Evolutionary conservation across 331 rosid genomes (phyloP), one percentile per base, ranked within the genome.

Genomic region (Saraca asoca): DNA sequence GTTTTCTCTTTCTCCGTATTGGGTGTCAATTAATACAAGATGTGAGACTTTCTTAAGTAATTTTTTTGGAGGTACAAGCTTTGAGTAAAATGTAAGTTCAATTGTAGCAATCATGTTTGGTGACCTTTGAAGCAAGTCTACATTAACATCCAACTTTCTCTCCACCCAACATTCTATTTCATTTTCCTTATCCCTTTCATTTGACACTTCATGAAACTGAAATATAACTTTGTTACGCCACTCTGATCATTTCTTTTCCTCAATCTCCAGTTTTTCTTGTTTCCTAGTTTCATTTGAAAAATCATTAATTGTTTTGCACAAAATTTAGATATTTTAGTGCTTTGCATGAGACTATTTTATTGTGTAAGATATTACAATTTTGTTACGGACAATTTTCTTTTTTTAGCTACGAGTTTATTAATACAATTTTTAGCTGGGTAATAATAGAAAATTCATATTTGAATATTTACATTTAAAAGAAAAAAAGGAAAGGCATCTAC

Each of bases 81-180:
- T 85, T 70, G 91, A 84, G 95, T 91, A 81, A 62, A 75, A 66
- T 57, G 45, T 41, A 91, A 81, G 95, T 79, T 82, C 79, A 59
- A 48, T n/a, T 45, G 76, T 65, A 53, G 76, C 65, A 85, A 82
- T 88, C 87, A 82, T 79, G 77, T 73, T 88, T 85, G 64, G 74
- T 78, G 75, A 78, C 71, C 75, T 80, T 73, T 54, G 88, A 88
- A 85, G 93, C 89, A 85, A 91, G 61, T 53, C 50, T 68, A 62
- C 58, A 34, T 31, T 42, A 42, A 73, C 49, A 64, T 12, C n/a
- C 49, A 8, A 15, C 52, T 70, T 68, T 13, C 37, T 10, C 34
- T 48, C 73, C 73, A 51, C 52, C 72, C 45, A 63, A 62, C 79
- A 38, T 43, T 48, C 2, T 38, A 38, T 2, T 20, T 37, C 64